phyloP scores from a whole-genome alignment of 1,284 basidiomycete species.

The Mycena sp. region DNA sequence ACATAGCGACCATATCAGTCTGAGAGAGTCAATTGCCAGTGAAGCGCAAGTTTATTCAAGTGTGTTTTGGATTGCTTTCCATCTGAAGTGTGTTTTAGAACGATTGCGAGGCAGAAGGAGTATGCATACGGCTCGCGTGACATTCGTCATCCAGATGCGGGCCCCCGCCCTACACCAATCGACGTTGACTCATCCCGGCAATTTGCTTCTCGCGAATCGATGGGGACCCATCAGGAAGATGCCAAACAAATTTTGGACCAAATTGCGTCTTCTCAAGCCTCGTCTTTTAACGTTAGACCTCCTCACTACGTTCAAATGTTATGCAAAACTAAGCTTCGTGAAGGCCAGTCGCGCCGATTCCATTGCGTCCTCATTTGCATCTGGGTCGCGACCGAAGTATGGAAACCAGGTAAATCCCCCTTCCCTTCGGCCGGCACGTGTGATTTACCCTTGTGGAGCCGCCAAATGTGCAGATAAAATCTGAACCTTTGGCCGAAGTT shows the following conservation, averaged over 20 bases:
- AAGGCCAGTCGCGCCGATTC: not conserved
- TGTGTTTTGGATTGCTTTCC: too few relatives aligned
- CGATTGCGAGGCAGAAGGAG: not conserved
- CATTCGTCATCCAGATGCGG: not conserved
- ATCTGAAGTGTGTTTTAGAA: not conserved
- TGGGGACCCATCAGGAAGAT: not conserved
- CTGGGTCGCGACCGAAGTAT: not conserved
- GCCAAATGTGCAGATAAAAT: too few relatives aligned
- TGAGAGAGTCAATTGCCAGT: not conserved
- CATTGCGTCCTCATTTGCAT: not conserved
- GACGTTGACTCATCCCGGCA: too few relatives aligned
- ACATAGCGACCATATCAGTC: not conserved
- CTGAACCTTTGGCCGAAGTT: too few relatives aligned
- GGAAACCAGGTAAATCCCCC: not conserved
- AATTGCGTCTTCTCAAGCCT: not conserved
- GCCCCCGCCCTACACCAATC: too few relatives aligned
- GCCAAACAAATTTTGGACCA: not conserved
- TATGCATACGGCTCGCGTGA: too few relatives aligned
- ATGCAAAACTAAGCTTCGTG: too few relatives aligned
- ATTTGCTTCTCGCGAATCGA: not conserved
- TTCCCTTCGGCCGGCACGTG: too few relatives aligned
- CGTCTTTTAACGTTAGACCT: not conserved
- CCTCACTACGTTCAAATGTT: not conserved
- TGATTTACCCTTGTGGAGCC: too few relatives aligned
- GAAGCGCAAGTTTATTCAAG: not conserved